Conservation (phyloP, 257 asterid genomes). For the Fraxinus excelsior region DNA sequence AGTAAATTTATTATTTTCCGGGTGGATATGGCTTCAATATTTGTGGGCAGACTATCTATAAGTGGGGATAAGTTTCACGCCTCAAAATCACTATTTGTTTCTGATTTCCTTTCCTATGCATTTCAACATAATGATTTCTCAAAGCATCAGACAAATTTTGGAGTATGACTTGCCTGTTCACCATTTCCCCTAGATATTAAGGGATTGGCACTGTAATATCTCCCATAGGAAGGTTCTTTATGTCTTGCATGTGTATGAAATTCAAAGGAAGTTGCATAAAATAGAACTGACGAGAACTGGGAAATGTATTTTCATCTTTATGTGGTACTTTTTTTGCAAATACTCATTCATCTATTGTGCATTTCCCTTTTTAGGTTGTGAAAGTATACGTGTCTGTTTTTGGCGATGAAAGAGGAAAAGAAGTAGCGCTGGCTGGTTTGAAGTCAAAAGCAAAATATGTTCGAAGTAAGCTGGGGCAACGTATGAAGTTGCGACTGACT, state of each 20-base stretch:
- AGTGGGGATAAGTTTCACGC: background rate
- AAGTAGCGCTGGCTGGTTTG: constrained; percentile 90
- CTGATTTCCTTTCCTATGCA: background rate
- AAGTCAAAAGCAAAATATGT: constrained; percentile 91
- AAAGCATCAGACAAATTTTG: constrained; percentile 11
- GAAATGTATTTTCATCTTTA: background rate
- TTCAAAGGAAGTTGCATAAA: background rate
- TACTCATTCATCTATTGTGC: constrained; percentile 15
- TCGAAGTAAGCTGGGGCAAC: constrained; percentile 83
- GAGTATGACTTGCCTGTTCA: background rate
- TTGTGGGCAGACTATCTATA: background rate
- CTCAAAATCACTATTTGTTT: background rate
- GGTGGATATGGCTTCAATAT: background rate
- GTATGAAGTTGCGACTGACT: constrained; percentile 93
- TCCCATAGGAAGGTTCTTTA: constrained; percentile 19
- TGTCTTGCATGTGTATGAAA: constrained; percentile 6
- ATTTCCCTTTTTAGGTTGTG: constrained; percentile 63
- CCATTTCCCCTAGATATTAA: constrained; percentile 11
- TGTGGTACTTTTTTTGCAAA: background rate
- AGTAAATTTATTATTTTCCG: background rate
- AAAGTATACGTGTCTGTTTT: constrained; percentile 95
- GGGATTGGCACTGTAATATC: constrained; percentile 1
- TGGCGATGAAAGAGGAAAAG: constrained; percentile 98
- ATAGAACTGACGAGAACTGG: constrained; percentile 1
- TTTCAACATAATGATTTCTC: background rate